A percentile compares a stretch with the other conserved stretches of the same genome.
Evolutionary conservation across 208 protist genomes (phyloP).

Genomic region (Entamoeba invadens): DNA sequence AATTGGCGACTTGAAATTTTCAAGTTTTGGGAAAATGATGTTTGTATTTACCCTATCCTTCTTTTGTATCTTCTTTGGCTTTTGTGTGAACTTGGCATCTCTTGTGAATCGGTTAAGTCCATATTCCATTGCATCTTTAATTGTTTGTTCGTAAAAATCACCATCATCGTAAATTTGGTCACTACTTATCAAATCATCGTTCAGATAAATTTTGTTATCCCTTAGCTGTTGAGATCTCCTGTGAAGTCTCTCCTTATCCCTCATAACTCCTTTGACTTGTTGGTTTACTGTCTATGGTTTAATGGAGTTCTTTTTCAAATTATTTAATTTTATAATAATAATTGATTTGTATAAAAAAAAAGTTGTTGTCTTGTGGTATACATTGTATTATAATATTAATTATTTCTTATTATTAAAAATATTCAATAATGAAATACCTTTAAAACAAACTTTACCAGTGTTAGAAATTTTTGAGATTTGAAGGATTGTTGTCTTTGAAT

Average conservation of each 20-base stretch:
- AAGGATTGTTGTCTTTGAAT: not conserved
- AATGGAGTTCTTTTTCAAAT: too few species aligned
- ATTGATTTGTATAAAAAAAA: too few species aligned
- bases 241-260: not conserved
- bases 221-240: not conserved
- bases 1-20: not conserved
- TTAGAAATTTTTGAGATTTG: not conserved
- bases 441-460: not conserved
- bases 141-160: not conserved
- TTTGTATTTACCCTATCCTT: not conserved
- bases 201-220: not conserved
- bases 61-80: not conserved
- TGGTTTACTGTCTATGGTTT: too few species aligned
- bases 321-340: too few species aligned
- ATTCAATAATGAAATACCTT: too few species aligned
- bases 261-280: not conserved
- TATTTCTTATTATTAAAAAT: too few species aligned
- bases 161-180: not conserved
- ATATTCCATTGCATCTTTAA: not conserved
- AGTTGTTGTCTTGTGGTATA: too few species aligned
- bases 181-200: not conserved
- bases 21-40: not conserved
- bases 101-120: too few species aligned
- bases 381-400: too few species aligned
- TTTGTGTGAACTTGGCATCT: too few species aligned